A percentile compares a stretch with the other conserved stretches of the same genome.
Conservation (phyloP, 2,329 filamentous ascomycete genomes). For the Aspergillus fijiensis region DNA sequence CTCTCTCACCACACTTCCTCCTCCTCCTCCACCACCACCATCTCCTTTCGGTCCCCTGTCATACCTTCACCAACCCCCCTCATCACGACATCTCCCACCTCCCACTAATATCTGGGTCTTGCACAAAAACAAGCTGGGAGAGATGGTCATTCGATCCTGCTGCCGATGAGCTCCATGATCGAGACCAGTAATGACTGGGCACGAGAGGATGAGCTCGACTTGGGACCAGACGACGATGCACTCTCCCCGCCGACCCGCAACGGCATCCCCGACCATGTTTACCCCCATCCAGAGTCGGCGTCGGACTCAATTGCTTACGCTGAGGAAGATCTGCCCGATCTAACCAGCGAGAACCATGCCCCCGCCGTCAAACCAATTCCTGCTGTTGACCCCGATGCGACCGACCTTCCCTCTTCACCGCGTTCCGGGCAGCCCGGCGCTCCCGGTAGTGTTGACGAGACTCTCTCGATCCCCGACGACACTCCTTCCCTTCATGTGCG, state of each 20-base stretch:
- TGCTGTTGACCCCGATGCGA: conserved; percentile 17
- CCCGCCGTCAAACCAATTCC: conserved; percentile 20
- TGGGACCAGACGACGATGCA: conserved; percentile 44
- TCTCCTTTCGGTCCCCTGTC: not conserved
- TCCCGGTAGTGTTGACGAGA: conserved; percentile 59
- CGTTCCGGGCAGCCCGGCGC: conserved; percentile 19
- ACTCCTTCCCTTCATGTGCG: conserved; percentile 78
- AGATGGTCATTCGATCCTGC: conserved; percentile 53
- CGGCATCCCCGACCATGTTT: conserved; percentile 22
- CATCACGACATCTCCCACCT: not conserved
- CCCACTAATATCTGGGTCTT: not conserved
- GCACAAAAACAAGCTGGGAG: conserved; percentile 34
- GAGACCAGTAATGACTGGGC: conserved; percentile 62
- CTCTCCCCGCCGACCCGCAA: conserved; percentile 30
- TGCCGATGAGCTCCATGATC: conserved; percentile 69
- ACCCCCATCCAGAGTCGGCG: conserved; percentile 19
- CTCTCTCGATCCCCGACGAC: conserved; percentile 75
- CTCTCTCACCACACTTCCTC: not conserved
- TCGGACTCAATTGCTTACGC: conserved; percentile 21
- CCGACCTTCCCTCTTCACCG: conserved; percentile 27
- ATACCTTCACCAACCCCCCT: not conserved
- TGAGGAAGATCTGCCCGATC: conserved; percentile 30
- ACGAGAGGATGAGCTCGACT: conserved; percentile 54
- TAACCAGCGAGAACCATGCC: conserved; percentile 25
- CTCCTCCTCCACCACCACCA: not conserved